phyloP scores from a whole-genome alignment of 75 land plant species.

The Cupressus sempervirens region DNA sequence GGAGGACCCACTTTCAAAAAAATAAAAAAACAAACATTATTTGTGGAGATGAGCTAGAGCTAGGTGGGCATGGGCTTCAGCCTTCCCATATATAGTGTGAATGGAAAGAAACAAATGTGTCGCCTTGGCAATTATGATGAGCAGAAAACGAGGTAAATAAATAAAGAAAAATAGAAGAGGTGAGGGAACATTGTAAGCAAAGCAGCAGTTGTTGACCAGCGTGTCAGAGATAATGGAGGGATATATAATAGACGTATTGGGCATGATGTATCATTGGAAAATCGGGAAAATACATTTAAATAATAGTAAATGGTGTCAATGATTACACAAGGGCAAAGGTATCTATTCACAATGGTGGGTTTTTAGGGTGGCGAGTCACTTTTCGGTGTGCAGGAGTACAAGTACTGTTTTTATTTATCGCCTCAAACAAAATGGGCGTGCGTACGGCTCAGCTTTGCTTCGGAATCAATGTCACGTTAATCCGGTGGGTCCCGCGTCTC shows the following conservation, averaged over 20 bases:
- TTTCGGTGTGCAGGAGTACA: background rate
- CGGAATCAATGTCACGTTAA: constrained; percentile 9
- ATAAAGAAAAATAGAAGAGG: too few relatives aligned
- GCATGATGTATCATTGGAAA: background rate
- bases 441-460: constrained; percentile 2
- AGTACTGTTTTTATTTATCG: too few relatives aligned
- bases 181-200: too few relatives aligned
- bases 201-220: too few relatives aligned
- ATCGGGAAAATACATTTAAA: background rate
- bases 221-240: background rate
- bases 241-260: background rate
- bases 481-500: background rate
- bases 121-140: background rate
- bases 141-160: background rate
- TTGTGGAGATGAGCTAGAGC: background rate
- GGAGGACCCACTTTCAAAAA: background rate
- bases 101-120: background rate
- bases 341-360: background rate
- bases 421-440: background rate
- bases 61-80: too few relatives aligned
- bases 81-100: too few relatives aligned
- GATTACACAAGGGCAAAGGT: background rate
- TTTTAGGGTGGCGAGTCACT: background rate
- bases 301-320: background rate
- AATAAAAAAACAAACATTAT: too few relatives aligned